Evolutionary conservation across 176 grass and related monocot genomes (phyloP), one percentile per base, ranked within the genome.

Genomic region (Puya raimondii): DNA sequence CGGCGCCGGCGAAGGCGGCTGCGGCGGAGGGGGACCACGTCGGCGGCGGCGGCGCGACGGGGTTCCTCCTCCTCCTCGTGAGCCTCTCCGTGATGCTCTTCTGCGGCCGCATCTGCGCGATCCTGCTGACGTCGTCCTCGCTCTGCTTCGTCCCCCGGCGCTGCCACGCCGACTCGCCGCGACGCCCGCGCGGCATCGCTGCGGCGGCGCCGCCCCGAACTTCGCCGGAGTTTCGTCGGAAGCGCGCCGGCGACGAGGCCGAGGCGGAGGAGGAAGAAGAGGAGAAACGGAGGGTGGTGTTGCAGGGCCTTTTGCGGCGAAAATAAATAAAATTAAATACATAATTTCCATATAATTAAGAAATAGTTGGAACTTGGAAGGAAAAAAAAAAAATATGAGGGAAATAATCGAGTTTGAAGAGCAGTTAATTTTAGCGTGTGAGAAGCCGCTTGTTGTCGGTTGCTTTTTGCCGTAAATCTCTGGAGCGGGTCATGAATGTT

Each of bases 21-120:
- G 47, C 86, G 12, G 22, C 3, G 56, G 50, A 26, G 9, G 11
- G 76, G 76, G 25, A 26, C 33, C 5, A 1, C 33, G 29, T 2
- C 29, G 29, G 2, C 29, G 0, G 79, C 12, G 11, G 76, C 59
- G 4, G 51, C 12, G 51, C 69, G 5, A 27, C 51, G 9, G 51
- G 69, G 1, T 50, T 33, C 14, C n/a, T 72, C 52, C 68, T 77
- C 12, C 64, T 82, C 10, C 22, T 83, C 3, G 58, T 85, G 64
- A 73, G 87, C 80, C 76, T 89, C 10, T 52, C 79, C 9, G 67
- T 83, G 87, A 49, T 85, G 65, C 29, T 82, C 18, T 15, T 85
- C 69, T 80, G 72, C 69, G 87, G 79, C 57, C 72, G 76, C 29
- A 4, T 82, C 1, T 77, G 5, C 16, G 79, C 87, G 20, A 85